Conservation (phyloP, 768 basidiomycete species). For the Pholiota conissans region DNA sequence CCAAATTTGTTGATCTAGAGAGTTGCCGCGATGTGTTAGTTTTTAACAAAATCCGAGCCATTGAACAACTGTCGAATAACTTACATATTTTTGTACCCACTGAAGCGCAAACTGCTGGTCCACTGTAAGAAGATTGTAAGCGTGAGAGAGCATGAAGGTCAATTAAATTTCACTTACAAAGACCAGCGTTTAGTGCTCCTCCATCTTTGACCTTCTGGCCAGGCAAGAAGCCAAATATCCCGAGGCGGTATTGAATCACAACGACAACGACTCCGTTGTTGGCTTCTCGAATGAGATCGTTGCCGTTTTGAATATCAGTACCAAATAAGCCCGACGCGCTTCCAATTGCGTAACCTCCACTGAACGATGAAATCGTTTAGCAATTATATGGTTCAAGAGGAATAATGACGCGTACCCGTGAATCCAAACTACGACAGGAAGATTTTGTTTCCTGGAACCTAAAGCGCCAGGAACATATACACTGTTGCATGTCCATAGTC, state of each 20-base stretch:
- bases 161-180: too few species aligned
- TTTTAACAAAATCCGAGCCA: too few species aligned
- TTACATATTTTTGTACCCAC: slow-evolving; percentile 44
- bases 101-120: slow-evolving; percentile 42
- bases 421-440: slow-evolving; percentile 46
- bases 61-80: too few species aligned
- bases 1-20: slow-evolving; percentile 39
- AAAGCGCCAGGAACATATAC: slow-evolving; percentile 36
- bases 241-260: slow-evolving; percentile 41
- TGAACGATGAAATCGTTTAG: neutral
- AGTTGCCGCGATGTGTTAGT: too few species aligned
- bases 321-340: slow-evolving; percentile 25
- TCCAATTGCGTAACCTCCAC: slow-evolving; percentile 32
- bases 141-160: too few species aligned
- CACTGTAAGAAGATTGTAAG: too few species aligned
- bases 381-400: neutral
- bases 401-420: slow-evolving; percentile 32
- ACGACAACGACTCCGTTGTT: slow-evolving; percentile 34
- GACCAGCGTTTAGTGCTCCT: slow-evolving; percentile 47
- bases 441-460: slow-evolving; percentile 17
- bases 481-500: too few species aligned
- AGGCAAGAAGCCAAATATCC: slow-evolving; percentile 46
- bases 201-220: slow-evolving; percentile 38
- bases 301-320: slow-evolving; percentile 31
- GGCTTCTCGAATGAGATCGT: slow-evolving; percentile 34